phyloP scores from a whole-genome alignment of 2,329 filamentous ascomycete genomes.

The Alternaria incomplexa region DNA sequence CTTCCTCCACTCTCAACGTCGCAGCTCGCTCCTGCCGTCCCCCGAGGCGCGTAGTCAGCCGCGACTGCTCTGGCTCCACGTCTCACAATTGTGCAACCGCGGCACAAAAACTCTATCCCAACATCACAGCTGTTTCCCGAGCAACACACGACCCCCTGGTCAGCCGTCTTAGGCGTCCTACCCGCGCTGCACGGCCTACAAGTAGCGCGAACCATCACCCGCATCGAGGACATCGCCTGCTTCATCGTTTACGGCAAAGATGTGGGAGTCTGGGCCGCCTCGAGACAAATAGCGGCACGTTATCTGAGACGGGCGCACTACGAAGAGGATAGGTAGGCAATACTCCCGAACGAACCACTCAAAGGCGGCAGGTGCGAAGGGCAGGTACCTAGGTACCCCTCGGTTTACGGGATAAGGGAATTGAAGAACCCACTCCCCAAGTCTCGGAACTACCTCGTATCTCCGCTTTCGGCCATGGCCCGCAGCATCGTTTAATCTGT shows the following conservation, averaged over 20 bases:
- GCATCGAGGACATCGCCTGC: conserved; percentile 25
- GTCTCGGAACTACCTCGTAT: conserved; percentile 13
- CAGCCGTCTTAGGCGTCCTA: conserved; percentile 23
- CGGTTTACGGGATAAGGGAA: conserved; percentile 21
- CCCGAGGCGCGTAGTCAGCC: conserved; percentile 1
- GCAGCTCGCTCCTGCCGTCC: background rate
- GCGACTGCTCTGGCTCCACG: conserved; percentile 9
- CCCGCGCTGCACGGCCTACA: conserved; percentile 32
- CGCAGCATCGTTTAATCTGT: conserved; percentile 1
- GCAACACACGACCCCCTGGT: conserved; percentile 10
- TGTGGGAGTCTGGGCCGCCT: conserved; percentile 11
- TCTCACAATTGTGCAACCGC: conserved; percentile 3
- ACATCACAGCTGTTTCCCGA: conserved; percentile 17
- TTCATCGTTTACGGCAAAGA: conserved; percentile 21
- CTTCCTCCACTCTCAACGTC: background rate
- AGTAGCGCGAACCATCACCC: conserved; percentile 45
- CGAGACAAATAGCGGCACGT: conserved; percentile 22
- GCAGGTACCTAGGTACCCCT: conserved; percentile 25
- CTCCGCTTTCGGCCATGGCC: conserved; percentile 31
- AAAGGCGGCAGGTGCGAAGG: conserved; percentile 37
- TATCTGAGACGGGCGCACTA: conserved; percentile 22
- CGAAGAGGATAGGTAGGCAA: conserved; percentile 18
- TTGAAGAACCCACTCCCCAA: conserved; percentile 24
- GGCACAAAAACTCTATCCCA: conserved; percentile 25
- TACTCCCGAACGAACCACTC: conserved; percentile 22